Base-by-base conservation (phyloP, 1,284 basidiomycete genomes). In the Stereum hirsutum region DNA sequence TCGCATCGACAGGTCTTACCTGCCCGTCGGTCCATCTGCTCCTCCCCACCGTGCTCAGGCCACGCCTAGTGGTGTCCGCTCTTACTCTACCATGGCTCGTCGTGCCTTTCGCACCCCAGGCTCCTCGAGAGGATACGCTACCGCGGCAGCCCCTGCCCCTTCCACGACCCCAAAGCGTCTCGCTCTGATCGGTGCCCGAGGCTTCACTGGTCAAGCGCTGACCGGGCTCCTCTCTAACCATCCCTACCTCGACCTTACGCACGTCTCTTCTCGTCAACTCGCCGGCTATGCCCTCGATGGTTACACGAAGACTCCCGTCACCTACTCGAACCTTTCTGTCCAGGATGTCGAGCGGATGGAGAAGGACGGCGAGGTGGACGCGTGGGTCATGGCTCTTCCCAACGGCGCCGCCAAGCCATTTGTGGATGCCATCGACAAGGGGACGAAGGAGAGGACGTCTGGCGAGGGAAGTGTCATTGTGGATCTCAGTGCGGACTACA, bases 381-480 rank as follows among this genome's bases (percentile, higher is more conserved):
- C 90, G 8, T 97, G 93, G 91, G 79, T 99, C 46, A 95, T 97
- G 90, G 95, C 95, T 1, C 75, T 99, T 34, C 95, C 95, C 25
- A 99, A 99, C 57, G 96, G 95, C 14, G 78, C 94, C 23, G 91
- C 91, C 71, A 95, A 95, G 68, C 93, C 94, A 0, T 99, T 97
- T 57, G 93, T 99, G 15, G 93, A 96, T 58, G 96, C 95, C 11
- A 70, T 99, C 40, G 91, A 97, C 57, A 70, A 70, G 26, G 81
- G 81, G 2, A 76, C 84, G 11, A 70, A 63, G 50, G 77, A 78
- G 59, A 69, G 72, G 45, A 59, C 53, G 45, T 57, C 49, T 45
- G 68, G 74, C 36, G 78, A 73, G 58, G 58, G 66, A 33, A 87
- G 81, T 56, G 89, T 88, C 31, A 72, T 99, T 41, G 85, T 99